These are phyloP conservation scores for Symbiodinium pilosum DNA, from an alignment of 73 alveolate genomes.

Conservation along the genomic window DNA sequence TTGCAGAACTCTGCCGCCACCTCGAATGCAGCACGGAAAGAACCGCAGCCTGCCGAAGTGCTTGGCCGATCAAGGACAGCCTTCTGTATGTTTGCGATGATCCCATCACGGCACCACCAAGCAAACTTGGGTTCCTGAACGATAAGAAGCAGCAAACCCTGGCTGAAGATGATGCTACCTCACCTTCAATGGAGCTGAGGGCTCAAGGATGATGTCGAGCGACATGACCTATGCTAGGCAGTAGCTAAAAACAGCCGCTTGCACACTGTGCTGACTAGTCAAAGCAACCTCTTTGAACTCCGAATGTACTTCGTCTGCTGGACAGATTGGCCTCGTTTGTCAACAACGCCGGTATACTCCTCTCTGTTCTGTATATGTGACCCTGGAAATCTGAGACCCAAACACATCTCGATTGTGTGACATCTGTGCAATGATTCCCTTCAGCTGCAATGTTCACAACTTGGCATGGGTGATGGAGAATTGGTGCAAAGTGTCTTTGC, in stretches of 20 bases:
- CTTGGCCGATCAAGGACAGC: constrained; percentile 19
- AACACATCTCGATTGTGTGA: constrained; percentile 74
- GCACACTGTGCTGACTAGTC: too few relatives aligned
- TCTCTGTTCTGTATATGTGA: too few relatives aligned
- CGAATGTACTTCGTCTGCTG: constrained; percentile 78
- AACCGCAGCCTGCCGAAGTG: too few relatives aligned
- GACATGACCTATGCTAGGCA: constrained; percentile 51
- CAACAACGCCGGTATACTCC: neutral
- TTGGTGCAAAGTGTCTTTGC: too few relatives aligned
- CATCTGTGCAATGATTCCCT: constrained; percentile 88
- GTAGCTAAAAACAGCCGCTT: too few relatives aligned
- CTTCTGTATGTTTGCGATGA: constrained; percentile 95
- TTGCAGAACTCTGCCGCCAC: constrained; percentile 94
- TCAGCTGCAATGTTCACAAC: too few relatives aligned
- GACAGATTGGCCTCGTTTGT: constrained; percentile 46
- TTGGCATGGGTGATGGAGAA: too few relatives aligned
- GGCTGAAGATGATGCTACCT: neutral
- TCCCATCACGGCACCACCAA: constrained; percentile 97
- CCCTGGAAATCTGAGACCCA: neutral
- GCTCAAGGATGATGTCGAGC: constrained; percentile 85
- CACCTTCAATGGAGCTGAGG: constrained; percentile 73
- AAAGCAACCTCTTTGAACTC: constrained; percentile 52
- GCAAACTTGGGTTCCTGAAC: constrained; percentile 82
- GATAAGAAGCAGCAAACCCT: neutral
- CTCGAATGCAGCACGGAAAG: neutral